Base-by-base conservation (phyloP, 148 eudicot species). In the Pouteria glomerata region DNA sequence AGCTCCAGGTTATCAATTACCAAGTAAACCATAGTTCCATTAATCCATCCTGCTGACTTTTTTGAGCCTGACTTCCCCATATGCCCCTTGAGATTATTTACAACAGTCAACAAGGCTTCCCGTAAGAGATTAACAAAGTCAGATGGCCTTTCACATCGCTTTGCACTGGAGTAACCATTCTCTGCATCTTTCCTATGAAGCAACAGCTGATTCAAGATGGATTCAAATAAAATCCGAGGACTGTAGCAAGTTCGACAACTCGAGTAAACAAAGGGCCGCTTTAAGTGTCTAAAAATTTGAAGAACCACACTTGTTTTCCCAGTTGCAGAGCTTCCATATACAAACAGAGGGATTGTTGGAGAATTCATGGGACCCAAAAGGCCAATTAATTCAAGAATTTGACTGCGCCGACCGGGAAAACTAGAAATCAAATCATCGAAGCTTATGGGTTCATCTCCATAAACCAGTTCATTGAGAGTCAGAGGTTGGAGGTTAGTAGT, bases 181-280 rank as follows among this genome's bases (percentile, higher is more conserved):
- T 73, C 80, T 53, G 80, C 85, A 63, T 78, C 78, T 76, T 86
- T 89, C 69, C 78, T 72, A 74, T 94, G 96, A 71, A 91, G 83
- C 33, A 84, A 72, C 68, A 94, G 70, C 87, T 89, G 97, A 72
- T 94, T 91, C 78, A 94, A 78, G 63, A 94, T 71, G 57, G 87
- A 86, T 64, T 91, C 98, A 69, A 94, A 94, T 84, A 94, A 72
- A 57, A 91, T 86, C 78, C 93, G 86, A 47, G 97, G 89, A 83
- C 73, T 91, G 64, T 94, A 90, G 77, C 97, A 91, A 1, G 89
- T 80, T 68, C 74, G 70, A 73, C 93, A 94, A 69, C 98, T 94
- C 0, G 90, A 81, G 66, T 91, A 94, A 57, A 85, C 83, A 57
- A 91, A 94, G 3, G 98, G 97, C 8, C 98, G 79, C 30, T 77